Evolutionary conservation across 1,284 basidiomycete species (phyloP).

Genomic region (Sanguinoderma infundibulare): DNA sequence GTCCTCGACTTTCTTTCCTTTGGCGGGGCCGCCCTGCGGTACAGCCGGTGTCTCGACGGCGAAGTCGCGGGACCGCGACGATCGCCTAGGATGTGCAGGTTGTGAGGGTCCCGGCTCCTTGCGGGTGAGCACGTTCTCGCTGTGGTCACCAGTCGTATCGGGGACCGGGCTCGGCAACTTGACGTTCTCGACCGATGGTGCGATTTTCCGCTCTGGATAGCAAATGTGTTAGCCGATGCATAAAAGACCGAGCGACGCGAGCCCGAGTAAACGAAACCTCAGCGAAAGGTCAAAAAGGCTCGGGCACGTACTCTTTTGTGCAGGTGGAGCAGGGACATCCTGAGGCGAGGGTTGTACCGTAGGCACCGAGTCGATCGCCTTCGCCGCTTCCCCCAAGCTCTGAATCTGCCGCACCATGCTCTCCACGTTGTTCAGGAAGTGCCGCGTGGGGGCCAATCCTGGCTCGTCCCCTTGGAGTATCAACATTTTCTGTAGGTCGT

Average conservation of each 20-base stretch:
- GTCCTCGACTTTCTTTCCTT: conserved; percentile 39
- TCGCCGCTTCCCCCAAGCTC: conserved; percentile 49
- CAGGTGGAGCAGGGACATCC: conserved; percentile 26
- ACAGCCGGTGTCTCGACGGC: too few relatives aligned
- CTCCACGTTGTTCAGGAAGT: conserved; percentile 33
- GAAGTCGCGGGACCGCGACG: too few relatives aligned
- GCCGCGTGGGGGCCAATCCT: conserved; percentile 31
- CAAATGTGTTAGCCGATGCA: neutral
- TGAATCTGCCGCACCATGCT: conserved; percentile 51
- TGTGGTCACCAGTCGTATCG: conserved; percentile 11
- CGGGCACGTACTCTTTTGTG: conserved; percentile 35
- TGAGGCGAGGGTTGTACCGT: too few relatives aligned
- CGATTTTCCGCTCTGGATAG: conserved; percentile 9
- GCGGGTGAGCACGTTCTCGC: too few relatives aligned
- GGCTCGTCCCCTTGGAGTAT: conserved; percentile 58
- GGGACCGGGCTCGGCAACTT: conserved; percentile 41
- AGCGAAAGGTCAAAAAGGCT: too few relatives aligned
- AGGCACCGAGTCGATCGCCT: conserved; percentile 16
- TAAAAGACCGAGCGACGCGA: neutral
- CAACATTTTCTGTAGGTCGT: conserved; percentile 59
- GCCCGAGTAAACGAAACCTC: too few relatives aligned
- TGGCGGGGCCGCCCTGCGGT: conserved; percentile 49
- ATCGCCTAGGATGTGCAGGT: conserved; percentile 35
- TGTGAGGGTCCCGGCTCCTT: neutral
- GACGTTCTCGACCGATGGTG: conserved; percentile 33